A percentile compares a stretch with the other conserved stretches of the same genome.
These are phyloP conservation scores for Pythium oligandrum DNA, from an alignment of 352 stramenopile genomes.

Conservation along the genomic window DNA sequence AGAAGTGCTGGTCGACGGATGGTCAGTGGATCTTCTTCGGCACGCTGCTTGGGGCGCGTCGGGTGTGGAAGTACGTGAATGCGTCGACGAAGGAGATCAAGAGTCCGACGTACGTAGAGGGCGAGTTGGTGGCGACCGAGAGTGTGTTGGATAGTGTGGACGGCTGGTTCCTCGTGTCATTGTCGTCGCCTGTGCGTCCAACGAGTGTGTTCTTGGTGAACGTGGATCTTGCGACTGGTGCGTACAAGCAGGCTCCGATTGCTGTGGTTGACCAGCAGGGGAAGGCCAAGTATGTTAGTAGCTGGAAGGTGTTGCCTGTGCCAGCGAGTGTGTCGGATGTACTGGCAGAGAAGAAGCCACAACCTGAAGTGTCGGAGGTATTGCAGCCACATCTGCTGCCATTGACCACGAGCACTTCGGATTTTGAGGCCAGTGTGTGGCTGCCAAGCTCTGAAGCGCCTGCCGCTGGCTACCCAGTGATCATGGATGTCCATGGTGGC, in stretches of 20 bases:
- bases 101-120: constrained; percentile 51
- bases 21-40: constrained; percentile 56
- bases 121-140: constrained; percentile 36
- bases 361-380: background rate
- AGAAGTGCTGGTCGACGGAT: constrained; percentile 56
- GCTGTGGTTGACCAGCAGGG: constrained; percentile 44
- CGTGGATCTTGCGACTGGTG: constrained; percentile 38
- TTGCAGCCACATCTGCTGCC: constrained; percentile 48
- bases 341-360: constrained; percentile 13
- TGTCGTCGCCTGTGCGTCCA: constrained; percentile 49
- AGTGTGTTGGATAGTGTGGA: constrained; percentile 41
- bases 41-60: constrained; percentile 60
- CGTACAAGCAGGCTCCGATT: constrained; percentile 29
- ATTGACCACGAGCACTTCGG: constrained; percentile 30
- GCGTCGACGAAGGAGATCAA: constrained; percentile 40
- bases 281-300: constrained; percentile 32
- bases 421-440: constrained; percentile 80
- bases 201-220: constrained; percentile 52
- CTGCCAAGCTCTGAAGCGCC: constrained; percentile 37
- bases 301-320: constrained; percentile 60
- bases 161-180: constrained; percentile 37
- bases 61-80: constrained; percentile 68
- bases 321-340: constrained; percentile 42
- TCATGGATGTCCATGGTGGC: constrained; percentile 90
- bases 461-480: constrained; percentile 52